Evolutionary conservation across 176 grass and related monocot species (phyloP).

Genomic region (Miscanthus lutarioriparius): DNA sequence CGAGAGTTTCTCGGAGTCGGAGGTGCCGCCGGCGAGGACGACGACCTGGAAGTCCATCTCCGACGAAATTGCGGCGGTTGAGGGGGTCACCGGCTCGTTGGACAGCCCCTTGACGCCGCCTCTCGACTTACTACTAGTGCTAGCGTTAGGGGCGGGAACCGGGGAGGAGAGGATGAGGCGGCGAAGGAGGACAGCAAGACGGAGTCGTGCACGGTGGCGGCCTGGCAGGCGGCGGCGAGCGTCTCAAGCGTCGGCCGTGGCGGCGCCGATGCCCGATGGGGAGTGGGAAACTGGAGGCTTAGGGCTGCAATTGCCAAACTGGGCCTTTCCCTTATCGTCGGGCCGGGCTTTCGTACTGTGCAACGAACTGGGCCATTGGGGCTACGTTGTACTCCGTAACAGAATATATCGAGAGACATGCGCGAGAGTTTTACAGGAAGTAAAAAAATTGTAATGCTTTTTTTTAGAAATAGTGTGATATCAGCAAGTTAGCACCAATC

Average conservation of each 20-base stretch:
- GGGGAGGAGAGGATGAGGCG: not conserved
- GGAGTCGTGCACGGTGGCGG: not conserved
- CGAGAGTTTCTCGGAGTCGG: constrained; percentile 72
- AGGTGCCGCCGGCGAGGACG: constrained; percentile 88
- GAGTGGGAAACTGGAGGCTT: not conserved
- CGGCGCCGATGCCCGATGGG: not conserved
- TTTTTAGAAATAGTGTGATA: too few species aligned
- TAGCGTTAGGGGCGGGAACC: not conserved
- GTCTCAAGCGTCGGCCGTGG: not conserved
- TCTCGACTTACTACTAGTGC: not conserved
- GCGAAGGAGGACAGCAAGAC: not conserved
- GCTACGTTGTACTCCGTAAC: too few species aligned
- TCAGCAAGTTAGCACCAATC: too few species aligned
- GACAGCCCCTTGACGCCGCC: not conserved
- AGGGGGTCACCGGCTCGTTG: constrained; percentile 1
- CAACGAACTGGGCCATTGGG: not conserved
- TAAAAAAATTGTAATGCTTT: too few species aligned
- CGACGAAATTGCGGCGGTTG: not conserved
- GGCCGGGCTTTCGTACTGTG: not conserved
- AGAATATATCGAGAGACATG: too few species aligned
- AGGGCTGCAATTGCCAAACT: not conserved
- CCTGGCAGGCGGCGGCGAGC: not conserved
- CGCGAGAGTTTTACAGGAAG: too few species aligned
- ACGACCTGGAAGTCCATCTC: constrained; percentile 97
- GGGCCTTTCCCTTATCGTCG: not conserved